These are phyloP conservation scores for Trichoderma afroharzianum DNA, from an alignment of 2,329 filamentous ascomycete species.

Conservation along the genomic window DNA sequence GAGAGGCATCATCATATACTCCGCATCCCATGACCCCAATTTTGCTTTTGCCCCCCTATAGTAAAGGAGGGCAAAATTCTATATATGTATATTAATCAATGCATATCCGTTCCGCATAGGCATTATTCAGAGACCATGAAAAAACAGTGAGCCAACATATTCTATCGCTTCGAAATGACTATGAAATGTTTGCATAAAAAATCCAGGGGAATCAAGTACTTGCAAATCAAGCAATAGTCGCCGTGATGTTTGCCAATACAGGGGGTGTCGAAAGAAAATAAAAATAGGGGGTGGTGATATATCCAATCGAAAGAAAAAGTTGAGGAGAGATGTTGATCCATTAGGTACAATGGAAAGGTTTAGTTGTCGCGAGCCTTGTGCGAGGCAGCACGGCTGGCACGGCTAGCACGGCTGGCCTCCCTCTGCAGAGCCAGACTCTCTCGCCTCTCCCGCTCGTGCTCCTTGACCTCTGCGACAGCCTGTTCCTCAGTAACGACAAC, in stretches of 20 bases:
- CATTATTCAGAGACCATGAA: neutral
- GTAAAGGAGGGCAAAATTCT: neutral
- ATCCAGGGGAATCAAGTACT: neutral
- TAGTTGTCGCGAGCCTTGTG: neutral
- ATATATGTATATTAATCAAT: slow-evolving; percentile 5
- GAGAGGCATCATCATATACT: neutral
- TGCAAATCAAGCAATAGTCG: neutral
- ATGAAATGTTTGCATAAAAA: neutral
- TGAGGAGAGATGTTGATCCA: neutral
- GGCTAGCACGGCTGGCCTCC: neutral
- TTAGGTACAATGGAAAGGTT: neutral
- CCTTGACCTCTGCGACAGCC: slow-evolving; percentile 24
- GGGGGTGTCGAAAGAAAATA: neutral
- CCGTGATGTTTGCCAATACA: neutral
- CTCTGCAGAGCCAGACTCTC: slow-evolving; percentile 21
- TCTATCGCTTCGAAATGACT: slow-evolving; percentile 1
- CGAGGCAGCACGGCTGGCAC: neutral
- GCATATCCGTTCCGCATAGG: neutral
- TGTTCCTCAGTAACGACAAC: slow-evolving; percentile 29
- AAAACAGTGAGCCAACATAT: neutral
- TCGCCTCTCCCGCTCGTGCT: slow-evolving; percentile 26
- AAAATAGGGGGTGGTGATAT: neutral
- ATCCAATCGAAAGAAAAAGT: neutral
- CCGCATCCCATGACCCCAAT: neutral
- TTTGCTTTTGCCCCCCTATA: neutral